These are phyloP conservation scores for Moesziomyces globuligerus DNA, from an alignment of 1,284 basidiomycete genomes.

Conservation along the genomic window DNA sequence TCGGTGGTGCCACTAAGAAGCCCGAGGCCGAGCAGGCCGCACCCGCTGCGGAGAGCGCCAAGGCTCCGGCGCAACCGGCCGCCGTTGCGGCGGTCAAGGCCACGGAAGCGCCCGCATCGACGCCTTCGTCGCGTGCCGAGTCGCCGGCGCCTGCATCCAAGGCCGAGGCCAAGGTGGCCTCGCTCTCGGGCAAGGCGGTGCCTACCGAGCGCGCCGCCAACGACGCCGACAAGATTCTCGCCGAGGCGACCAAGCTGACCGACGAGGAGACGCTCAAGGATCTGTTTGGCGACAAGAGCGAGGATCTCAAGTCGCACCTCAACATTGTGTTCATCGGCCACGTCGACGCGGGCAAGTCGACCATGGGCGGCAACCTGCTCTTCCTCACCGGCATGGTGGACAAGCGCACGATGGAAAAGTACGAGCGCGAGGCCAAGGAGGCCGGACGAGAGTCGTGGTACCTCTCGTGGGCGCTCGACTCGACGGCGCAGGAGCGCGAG, in stretches of 20 bases:
- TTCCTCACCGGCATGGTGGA: slow-evolving; percentile 67
- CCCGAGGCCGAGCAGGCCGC: slow-evolving; percentile 22
- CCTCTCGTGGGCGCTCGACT: slow-evolving; percentile 66
- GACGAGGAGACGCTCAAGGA: slow-evolving; percentile 67
- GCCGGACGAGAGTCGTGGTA: slow-evolving; percentile 66
- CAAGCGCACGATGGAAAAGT: slow-evolving; percentile 67
- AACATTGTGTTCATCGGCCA: slow-evolving; percentile 67
- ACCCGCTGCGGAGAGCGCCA: slow-evolving; percentile 17
- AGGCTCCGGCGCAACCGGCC: slow-evolving; percentile 33
- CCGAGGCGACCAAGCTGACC: slow-evolving; percentile 62
- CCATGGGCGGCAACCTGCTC: slow-evolving; percentile 66
- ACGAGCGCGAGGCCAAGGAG: slow-evolving; percentile 66
- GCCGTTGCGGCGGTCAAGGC: slow-evolving; percentile 53
- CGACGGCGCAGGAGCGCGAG: slow-evolving; percentile 65
- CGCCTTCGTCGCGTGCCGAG: slow-evolving; percentile 48
- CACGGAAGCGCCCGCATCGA: slow-evolving; percentile 27
- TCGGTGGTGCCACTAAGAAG: slow-evolving; percentile 57
- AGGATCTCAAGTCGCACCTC: slow-evolving; percentile 64
- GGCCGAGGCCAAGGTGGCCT: slow-evolving; percentile 39
- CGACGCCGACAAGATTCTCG: slow-evolving; percentile 63
- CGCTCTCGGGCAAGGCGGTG: slow-evolving; percentile 34
- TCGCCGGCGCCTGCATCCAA: slow-evolving; percentile 45
- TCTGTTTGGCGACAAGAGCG: slow-evolving; percentile 63
- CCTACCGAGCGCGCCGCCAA: slow-evolving; percentile 57
- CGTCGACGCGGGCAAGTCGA: slow-evolving; percentile 67